Base-by-base conservation (phyloP, 225 moss, liverwort and hornwort genomes). In the Marchantia polymorpha region DNA sequence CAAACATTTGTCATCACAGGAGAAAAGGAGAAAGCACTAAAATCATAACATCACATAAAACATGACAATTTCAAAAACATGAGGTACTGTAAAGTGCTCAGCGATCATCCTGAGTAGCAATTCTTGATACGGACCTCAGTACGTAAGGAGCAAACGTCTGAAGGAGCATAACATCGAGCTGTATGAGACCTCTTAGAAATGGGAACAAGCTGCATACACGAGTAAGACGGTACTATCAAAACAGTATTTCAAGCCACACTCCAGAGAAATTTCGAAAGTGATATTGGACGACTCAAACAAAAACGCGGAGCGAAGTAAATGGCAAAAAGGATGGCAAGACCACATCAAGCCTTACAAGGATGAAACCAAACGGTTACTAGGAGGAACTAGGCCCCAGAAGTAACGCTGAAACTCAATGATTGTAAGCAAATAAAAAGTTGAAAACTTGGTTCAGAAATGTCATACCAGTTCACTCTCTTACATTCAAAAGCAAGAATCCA, bases 401-500 rank as follows among this genome's bases (percentile, higher is more conserved):
- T 55, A 55, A n/a, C n/a, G n/a, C n/a, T 56, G 12, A 48, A 19
- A 48, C 13, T 31, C 8, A 61, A 23, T 47, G 19, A 56, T 52
- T 3, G 14, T 6, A 7, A 70, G 4, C 26, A 23, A 16, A 26
- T 29, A 47, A 51, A 52, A 79, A 71, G 47, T 55, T 20, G 13
- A 66, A 7, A 8, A 6, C 19, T 22, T 12, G 22, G 64, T 73
- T 14, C 0, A 4, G 10, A 63, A 23, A 68, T 68, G 51, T 31
- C 86, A 59, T 91, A 94, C 96, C 96, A 87, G 82, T 84, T 82
- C 63, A 86, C 83, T 77, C 81, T 90, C 77, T 81, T 84, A 83
- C 95, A 91, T 46, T 79, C 73, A 72, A 99, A 99, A 69, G 93
- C 93, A 79, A 83, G 26, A 85, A 83, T 84, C 99, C 95, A 99